Evolutionary conservation across 148 eudicot species (phyloP).

Genomic region (Cornus florida): DNA sequence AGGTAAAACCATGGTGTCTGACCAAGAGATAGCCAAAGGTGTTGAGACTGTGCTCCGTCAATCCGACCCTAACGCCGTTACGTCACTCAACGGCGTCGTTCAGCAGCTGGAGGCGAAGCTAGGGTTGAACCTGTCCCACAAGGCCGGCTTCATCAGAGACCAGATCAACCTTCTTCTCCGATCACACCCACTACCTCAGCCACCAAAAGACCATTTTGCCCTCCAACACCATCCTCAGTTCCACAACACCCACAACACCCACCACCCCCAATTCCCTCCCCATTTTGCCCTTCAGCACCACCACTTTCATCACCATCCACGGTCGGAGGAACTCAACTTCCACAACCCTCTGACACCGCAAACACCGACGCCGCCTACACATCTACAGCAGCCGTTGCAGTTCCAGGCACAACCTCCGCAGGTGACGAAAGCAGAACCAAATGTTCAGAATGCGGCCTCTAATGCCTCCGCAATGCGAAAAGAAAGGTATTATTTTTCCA

Average conservation of each 20-base stretch:
- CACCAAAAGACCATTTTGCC: constrained; percentile 37
- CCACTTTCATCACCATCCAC: constrained; percentile 11
- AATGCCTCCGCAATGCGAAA: constrained; percentile 17
- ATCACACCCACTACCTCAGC: constrained; percentile 18
- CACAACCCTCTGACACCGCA: constrained; percentile 11
- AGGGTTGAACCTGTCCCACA: constrained; percentile 54
- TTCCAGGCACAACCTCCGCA: constrained; percentile 4
- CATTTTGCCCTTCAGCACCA: constrained; percentile 38
- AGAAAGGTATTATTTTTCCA: constrained; percentile 22
- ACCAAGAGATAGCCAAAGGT: constrained; percentile 54
- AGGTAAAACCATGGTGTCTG: constrained; percentile 39
- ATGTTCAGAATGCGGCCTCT: constrained; percentile 17
- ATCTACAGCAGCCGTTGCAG: background rate
- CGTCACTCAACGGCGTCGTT: constrained; percentile 46
- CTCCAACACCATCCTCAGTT: constrained; percentile 30
- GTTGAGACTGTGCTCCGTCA: constrained; percentile 50
- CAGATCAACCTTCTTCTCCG: constrained; percentile 42
- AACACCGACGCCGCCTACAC: background rate
- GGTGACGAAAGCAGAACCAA: constrained; percentile 8
- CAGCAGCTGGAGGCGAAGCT: constrained; percentile 40
- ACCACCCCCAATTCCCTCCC: constrained; percentile 24
- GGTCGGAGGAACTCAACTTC: constrained; percentile 12
- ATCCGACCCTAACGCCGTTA: constrained; percentile 41
- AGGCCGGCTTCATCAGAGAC: constrained; percentile 44
- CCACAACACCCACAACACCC: constrained; percentile 10